Base-by-base conservation (phyloP, 2,329 filamentous ascomycete species). In the Pseudopithomyces chartarum region DNA sequence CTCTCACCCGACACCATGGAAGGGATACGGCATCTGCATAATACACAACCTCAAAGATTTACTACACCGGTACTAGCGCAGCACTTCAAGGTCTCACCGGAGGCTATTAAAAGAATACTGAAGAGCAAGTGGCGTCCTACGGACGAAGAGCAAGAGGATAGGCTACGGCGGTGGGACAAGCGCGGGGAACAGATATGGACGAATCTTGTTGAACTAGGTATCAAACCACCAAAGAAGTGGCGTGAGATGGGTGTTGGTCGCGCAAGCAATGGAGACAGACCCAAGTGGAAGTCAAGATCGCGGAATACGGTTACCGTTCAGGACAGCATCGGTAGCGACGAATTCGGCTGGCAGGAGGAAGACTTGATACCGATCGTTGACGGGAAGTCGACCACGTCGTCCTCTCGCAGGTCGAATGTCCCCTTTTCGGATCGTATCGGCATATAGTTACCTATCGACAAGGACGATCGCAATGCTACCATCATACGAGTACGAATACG, bases 1-100 rank as follows among this genome's bases (percentile, higher is more conserved):
- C 83, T 99, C 10, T 98, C 95, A 0, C 95, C 95, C 0, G 94
- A 98, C 75, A 92, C 93, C 1, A 81, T 97, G 32, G 88, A 90
- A n/a, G 93, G 92, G 40, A 96, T 99, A 65, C 87, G 92, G 40
- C 88, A 90, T 19, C 81, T 99, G 33, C 87, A 97, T 74, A 80
- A 84, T 23, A 87, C 92, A 65, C 89, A 92, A 60, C 92, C 94
- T 0, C 83, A 89, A 2, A 82, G 84, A 55, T 97, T 92, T 78
- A 90, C 89, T 3, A 96, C 90, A 0, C 76, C 83, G 15, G 83
- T 86, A 33, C 85, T 98, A 13, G 86, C 94, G 0, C 71, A 87
- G 1, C 86, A 92, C 65, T 99, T 98, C 76, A 83, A 92, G 73
- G 82, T 97, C n/a, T 92, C 92, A 0, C 82, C 90, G 2, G 95